phyloP scores from a whole-genome alignment of 2,329 filamentous ascomycete species.

The Calonectria hongkongensis region DNA sequence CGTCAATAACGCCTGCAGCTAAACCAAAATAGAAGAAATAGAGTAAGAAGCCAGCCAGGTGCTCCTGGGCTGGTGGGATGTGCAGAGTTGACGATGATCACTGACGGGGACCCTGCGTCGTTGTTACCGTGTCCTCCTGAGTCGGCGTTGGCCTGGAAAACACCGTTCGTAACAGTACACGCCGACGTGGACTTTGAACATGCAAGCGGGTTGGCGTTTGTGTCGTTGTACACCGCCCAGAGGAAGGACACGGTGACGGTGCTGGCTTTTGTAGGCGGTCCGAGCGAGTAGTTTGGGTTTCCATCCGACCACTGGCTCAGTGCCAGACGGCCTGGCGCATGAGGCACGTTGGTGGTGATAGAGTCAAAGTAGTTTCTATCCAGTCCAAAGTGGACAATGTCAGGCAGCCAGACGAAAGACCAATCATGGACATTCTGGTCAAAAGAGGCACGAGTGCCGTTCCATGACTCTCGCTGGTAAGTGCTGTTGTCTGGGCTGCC shows the following conservation, averaged over 20 bases:
- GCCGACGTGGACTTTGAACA: not conserved
- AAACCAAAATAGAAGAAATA: slow-evolving; percentile 15
- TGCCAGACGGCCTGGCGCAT: not conserved
- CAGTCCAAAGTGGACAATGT: not conserved
- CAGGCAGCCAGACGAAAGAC: slow-evolving; percentile 7
- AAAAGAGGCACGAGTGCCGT: not conserved
- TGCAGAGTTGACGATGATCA: slow-evolving; percentile 1
- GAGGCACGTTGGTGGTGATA: not conserved
- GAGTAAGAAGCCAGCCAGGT: not conserved
- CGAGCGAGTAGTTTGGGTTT: slow-evolving; percentile 11
- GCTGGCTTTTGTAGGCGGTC: not conserved
- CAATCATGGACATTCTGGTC: not conserved
- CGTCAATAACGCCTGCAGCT: slow-evolving; percentile 1
- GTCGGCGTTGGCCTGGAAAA: not conserved
- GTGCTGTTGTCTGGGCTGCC: slow-evolving; percentile 8
- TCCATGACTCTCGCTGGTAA: not conserved
- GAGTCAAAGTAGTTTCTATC: not conserved
- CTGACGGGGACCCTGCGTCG: not conserved
- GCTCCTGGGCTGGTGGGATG: not conserved
- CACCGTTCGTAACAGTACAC: slow-evolving; percentile 1
- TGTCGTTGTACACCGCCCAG: slow-evolving; percentile 5
- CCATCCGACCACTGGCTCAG: slow-evolving; percentile 11
- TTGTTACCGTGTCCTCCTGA: not conserved
- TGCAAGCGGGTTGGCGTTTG: not conserved
- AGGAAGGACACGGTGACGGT: not conserved